Conservation (phyloP, 2,329 filamentous ascomycete genomes). For the Colletotrichum sidae region DNA sequence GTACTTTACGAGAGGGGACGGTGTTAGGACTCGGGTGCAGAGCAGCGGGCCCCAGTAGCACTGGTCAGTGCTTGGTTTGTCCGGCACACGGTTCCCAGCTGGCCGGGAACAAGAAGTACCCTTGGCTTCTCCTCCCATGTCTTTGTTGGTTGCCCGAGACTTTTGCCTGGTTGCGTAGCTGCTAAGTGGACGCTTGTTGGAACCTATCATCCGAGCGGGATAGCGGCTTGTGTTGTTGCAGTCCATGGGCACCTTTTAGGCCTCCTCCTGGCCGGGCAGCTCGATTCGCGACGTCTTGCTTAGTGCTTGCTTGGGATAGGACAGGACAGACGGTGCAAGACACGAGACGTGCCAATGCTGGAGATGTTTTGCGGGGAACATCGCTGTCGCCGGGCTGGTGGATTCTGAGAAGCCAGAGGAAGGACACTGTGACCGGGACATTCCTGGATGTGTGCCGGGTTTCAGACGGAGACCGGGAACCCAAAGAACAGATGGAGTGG, state of each 20-base stretch:
- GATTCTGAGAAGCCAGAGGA: background rate
- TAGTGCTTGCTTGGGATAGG: constrained; percentile 6
- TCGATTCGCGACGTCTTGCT: constrained; percentile 23
- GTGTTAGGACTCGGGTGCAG: constrained; percentile 4
- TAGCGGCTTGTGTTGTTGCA: constrained; percentile 14
- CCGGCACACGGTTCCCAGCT: constrained; percentile 28
- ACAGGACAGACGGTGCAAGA: constrained; percentile 9
- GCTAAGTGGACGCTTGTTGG: constrained; percentile 3
- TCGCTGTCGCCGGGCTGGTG: constrained; percentile 8
- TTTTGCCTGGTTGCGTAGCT: background rate
- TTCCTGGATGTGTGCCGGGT: constrained; percentile 25
- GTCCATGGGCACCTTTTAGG: constrained; percentile 7
- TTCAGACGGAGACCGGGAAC: constrained; percentile 33
- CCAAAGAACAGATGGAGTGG: constrained; percentile 29
- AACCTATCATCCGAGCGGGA: constrained; percentile 17
- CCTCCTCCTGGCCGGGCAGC: background rate
- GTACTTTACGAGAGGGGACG: background rate
- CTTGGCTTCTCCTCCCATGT: background rate
- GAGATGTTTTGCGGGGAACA: constrained; percentile 31
- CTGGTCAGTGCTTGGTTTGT: constrained; percentile 32
- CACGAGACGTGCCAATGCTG: constrained; percentile 18
- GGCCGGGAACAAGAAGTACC: constrained; percentile 27
- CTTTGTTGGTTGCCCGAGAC: constrained; percentile 16
- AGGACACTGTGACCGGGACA: constrained; percentile 10
- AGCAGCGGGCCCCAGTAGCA: constrained; percentile 14